A percentile compares a stretch with the other conserved stretches of the same genome.
Evolutionary conservation across 768 basidiomycete genomes (phyloP).

Genomic region (Pholiota microspora): DNA sequence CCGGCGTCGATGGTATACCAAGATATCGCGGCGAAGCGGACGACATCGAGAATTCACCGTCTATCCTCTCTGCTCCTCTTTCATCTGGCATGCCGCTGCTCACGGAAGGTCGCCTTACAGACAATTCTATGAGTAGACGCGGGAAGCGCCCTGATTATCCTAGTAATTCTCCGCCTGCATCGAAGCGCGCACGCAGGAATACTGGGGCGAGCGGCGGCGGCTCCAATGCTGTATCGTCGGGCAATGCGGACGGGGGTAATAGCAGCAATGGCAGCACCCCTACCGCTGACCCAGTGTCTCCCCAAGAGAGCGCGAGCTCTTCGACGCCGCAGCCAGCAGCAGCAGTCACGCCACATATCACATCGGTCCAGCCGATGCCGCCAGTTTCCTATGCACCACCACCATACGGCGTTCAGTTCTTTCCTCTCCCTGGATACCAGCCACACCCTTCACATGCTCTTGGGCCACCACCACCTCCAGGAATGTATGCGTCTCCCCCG

Average conservation of each 20-base stretch:
- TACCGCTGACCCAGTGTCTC: slow-evolving; percentile 15
- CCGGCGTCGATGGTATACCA: slow-evolving; percentile 78
- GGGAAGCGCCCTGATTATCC: slow-evolving; percentile 45
- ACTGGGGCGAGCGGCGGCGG: slow-evolving; percentile 20
- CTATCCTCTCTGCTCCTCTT: slow-evolving; percentile 38
- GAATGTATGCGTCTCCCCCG: background rate
- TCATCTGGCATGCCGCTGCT: slow-evolving; percentile 43
- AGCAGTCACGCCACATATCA: background rate
- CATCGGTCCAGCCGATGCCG: slow-evolving; percentile 3
- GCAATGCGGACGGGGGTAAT: background rate
- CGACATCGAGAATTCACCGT: slow-evolving; percentile 51
- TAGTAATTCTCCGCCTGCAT: slow-evolving; percentile 26
- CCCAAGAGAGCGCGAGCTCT: slow-evolving; percentile 14
- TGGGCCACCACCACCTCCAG: background rate
- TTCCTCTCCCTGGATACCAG: background rate
- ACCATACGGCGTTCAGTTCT: background rate
- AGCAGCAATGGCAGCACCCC: slow-evolving; percentile 10
- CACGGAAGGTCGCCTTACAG: slow-evolving; percentile 42
- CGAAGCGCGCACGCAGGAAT: slow-evolving; percentile 39
- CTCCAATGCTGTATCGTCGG: background rate
- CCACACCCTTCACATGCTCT: background rate
- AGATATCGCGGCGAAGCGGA: slow-evolving; percentile 85
- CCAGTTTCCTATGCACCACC: background rate
- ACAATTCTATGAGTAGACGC: slow-evolving; percentile 31
- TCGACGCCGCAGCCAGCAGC: slow-evolving; percentile 17